phyloP scores from a whole-genome alignment of 371 early-diverging fungal species.

The Mucor circinelloides region DNA sequence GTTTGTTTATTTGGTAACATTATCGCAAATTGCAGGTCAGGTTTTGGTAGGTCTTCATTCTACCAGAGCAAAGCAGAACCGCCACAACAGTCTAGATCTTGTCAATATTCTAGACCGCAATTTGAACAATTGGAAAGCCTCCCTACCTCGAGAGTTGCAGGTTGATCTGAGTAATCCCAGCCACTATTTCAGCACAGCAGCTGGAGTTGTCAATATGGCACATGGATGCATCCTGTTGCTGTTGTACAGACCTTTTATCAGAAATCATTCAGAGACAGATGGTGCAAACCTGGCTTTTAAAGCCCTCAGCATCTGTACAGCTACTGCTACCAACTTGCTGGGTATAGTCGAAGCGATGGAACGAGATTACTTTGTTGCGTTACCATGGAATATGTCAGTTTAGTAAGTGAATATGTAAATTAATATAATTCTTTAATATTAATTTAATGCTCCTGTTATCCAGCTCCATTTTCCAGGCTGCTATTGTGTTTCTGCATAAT shows the following conservation, averaged over 20 bases:
- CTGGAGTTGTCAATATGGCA: slow-evolving; percentile 13
- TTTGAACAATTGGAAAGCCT: slow-evolving; percentile 33
- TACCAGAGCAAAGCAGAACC: slow-evolving; percentile 23
- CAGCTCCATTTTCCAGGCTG: slow-evolving; percentile 43
- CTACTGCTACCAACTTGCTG: slow-evolving; percentile 31
- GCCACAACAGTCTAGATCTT: slow-evolving; percentile 21
- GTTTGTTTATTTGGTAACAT: slow-evolving; percentile 31
- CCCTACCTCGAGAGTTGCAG: slow-evolving; percentile 24
- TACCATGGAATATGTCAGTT: slow-evolving; percentile 41
- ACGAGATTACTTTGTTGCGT: slow-evolving; percentile 9
- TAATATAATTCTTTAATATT: not conserved
- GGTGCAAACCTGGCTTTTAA: slow-evolving; percentile 27
- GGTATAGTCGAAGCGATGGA: slow-evolving; percentile 21
- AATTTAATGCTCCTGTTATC: not conserved
- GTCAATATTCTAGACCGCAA: slow-evolving; percentile 29
- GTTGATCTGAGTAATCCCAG: slow-evolving; percentile 1
- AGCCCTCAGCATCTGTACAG: slow-evolving; percentile 35
- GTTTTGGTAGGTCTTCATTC: slow-evolving; percentile 35
- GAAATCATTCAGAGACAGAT: not conserved
- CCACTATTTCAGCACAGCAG: not conserved
- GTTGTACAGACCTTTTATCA: slow-evolving; percentile 25
- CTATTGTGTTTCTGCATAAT: slow-evolving; percentile 44
- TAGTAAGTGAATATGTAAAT: slow-evolving; percentile 31
- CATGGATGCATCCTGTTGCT: slow-evolving; percentile 13
- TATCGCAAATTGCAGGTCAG: slow-evolving; percentile 36